Conservation (phyloP, 148 eudicot species). For the Dysphania ambrosioides region DNA sequence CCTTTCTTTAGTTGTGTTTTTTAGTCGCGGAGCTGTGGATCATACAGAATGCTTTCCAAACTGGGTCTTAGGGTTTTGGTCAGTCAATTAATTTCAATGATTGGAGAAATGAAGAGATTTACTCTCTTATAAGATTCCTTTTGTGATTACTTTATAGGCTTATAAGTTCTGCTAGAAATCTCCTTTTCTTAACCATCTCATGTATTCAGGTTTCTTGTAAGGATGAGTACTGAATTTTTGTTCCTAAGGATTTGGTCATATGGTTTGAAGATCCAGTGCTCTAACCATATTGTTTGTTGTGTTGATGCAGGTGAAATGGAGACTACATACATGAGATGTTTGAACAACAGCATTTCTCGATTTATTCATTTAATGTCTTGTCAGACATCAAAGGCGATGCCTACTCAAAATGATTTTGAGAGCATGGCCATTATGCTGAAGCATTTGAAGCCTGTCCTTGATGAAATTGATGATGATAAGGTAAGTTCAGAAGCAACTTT, state of each 20-base stretch:
- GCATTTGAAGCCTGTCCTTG: conserved; percentile 66
- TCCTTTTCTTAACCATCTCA: neutral
- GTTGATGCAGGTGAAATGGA: conserved; percentile 66
- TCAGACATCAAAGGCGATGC: conserved; percentile 49
- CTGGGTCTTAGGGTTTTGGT: neutral
- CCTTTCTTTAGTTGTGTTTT: neutral
- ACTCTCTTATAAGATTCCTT: neutral
- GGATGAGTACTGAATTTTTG: neutral
- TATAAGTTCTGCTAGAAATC: neutral
- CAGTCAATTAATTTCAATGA: neutral
- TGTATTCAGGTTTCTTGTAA: neutral
- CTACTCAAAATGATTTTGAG: conserved; percentile 49
- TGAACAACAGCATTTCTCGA: conserved; percentile 77
- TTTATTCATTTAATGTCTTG: conserved; percentile 82
- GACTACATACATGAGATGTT: conserved; percentile 57
- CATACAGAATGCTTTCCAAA: neutral
- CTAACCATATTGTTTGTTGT: neutral
- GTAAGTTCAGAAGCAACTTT: conserved; percentile 45
- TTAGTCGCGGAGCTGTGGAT: neutral
- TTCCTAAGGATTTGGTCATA: neutral
- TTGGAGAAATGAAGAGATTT: neutral
- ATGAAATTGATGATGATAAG: conserved; percentile 48
- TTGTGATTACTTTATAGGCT: neutral
- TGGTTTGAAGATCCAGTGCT: neutral
- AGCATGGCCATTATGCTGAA: conserved; percentile 49